Conservation (phyloP, 2,329 filamentous ascomycete species). For the Pseudophaeomoniella oleicola region DNA sequence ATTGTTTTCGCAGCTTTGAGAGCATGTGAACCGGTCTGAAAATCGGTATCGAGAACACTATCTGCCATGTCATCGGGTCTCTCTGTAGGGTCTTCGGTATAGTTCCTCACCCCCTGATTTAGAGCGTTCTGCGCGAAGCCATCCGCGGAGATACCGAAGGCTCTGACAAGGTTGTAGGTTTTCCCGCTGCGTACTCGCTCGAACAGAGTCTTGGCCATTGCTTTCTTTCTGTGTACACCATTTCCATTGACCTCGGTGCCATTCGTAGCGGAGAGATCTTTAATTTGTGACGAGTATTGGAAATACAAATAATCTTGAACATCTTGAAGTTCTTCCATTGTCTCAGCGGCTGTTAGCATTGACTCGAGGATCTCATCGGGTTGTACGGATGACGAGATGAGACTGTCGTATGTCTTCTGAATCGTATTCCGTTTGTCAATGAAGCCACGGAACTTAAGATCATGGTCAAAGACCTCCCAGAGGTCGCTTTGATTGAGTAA, state of each 20-base stretch:
- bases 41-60: slow-evolving; percentile 55
- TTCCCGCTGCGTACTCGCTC: slow-evolving; percentile 72
- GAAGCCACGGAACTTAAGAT: slow-evolving; percentile 87
- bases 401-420: slow-evolving; percentile 60
- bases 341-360: slow-evolving; percentile 63
- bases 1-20: slow-evolving; percentile 69
- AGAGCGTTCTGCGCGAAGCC: slow-evolving; percentile 77
- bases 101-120: slow-evolving; percentile 60
- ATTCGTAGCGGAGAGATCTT: slow-evolving; percentile 56
- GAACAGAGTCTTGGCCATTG: slow-evolving; percentile 65
- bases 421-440: slow-evolving; percentile 83
- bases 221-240: slow-evolving; percentile 61
- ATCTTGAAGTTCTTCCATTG: slow-evolving; percentile 92
- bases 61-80: slow-evolving; percentile 81
- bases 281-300: slow-evolving; percentile 71
- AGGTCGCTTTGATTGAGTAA: slow-evolving; percentile 83
- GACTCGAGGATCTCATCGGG: slow-evolving; percentile 65
- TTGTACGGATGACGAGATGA: slow-evolving; percentile 52
- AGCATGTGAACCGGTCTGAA: slow-evolving; percentile 60
- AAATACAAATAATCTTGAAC: slow-evolving; percentile 95
- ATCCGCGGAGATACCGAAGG: slow-evolving; percentile 81
- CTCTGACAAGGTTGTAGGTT: slow-evolving; percentile 68
- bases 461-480: slow-evolving; percentile 88
- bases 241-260: slow-evolving; percentile 45
- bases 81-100: slow-evolving; percentile 69